Evolutionary conservation across 1,139 yeast genomes (phyloP).

Genomic region (Debaryomycetaceae sp.): DNA sequence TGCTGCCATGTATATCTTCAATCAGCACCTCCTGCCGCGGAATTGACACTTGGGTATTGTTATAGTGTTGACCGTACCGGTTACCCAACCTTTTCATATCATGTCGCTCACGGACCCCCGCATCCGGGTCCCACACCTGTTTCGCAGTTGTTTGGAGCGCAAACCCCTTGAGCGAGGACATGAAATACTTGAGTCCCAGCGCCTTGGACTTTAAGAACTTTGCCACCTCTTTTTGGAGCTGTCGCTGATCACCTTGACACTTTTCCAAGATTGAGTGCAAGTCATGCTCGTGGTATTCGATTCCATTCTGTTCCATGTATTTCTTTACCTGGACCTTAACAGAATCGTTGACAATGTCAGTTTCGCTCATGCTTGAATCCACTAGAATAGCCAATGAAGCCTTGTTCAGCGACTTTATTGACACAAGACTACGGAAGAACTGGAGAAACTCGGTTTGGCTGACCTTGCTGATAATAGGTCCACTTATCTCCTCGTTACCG

Average conservation of each 20-base stretch:
- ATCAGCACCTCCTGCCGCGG: neutral
- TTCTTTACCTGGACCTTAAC: slow-evolving; percentile 26
- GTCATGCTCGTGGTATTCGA: slow-evolving; percentile 26
- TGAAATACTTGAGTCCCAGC: slow-evolving; percentile 16
- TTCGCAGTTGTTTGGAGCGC: neutral
- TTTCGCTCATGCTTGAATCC: slow-evolving; percentile 16
- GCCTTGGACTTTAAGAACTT: slow-evolving; percentile 27
- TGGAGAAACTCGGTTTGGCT: slow-evolving; percentile 16
- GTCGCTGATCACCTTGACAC: slow-evolving; percentile 22
- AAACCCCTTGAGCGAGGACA: neutral
- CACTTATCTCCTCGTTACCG: slow-evolving; percentile 27
- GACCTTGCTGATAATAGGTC: slow-evolving; percentile 11
- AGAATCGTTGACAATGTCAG: slow-evolving; percentile 18
- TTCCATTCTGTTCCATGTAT: slow-evolving; percentile 30
- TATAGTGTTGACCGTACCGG: neutral
- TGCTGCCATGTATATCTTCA: neutral
- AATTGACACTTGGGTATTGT: neutral
- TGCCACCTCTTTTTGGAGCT: slow-evolving; percentile 24
- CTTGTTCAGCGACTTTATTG: slow-evolving; percentile 24
- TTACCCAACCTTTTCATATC: slow-evolving; percentile 1
- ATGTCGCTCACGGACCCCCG: neutral
- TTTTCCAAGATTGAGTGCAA: slow-evolving; percentile 21
- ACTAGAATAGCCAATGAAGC: slow-evolving; percentile 22
- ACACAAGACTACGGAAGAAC: slow-evolving; percentile 22
- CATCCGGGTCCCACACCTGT: neutral